Evolutionary conservation across 2,329 filamentous ascomycete genomes (phyloP).

Genomic region (Lachnellula willkommii): DNA sequence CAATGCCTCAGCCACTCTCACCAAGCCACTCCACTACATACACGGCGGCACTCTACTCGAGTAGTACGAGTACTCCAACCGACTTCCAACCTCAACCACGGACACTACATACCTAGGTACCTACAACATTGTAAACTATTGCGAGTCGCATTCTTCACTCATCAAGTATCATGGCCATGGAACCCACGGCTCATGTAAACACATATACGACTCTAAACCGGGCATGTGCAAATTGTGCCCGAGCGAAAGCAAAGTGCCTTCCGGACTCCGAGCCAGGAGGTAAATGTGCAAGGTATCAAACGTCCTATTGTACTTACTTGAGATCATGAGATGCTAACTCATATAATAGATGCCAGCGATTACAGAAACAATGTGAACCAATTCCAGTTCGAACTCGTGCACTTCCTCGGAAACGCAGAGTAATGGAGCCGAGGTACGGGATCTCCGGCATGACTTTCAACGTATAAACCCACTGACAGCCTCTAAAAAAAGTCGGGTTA

Average conservation of each 20-base stretch:
- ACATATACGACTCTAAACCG: background rate
- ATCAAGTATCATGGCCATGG: too few species aligned
- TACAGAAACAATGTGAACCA: constrained; percentile 16
- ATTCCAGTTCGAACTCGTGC: constrained; percentile 2
- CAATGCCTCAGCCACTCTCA: too few species aligned
- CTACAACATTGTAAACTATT: too few species aligned
- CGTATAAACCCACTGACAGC: background rate
- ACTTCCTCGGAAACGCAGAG: constrained; percentile 9
- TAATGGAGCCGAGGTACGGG: constrained; percentile 6
- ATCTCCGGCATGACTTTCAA: background rate
- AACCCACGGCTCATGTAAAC: too few species aligned
- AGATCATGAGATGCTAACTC: background rate
- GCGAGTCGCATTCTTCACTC: too few species aligned
- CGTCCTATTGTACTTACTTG: background rate
- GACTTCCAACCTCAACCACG: too few species aligned
- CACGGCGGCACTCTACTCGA: too few species aligned
- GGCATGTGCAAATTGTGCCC: constrained; percentile 13
- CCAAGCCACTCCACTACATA: too few species aligned
- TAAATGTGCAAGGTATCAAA: constrained; percentile 14
- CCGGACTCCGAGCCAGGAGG: background rate
- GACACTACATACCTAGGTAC: too few species aligned
- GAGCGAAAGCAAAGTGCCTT: constrained; percentile 18
- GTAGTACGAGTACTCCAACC: too few species aligned
- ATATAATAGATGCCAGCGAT: constrained; percentile 16
- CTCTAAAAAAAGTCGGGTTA: constrained; percentile 1